Evolutionary conservation across 2,329 filamentous ascomycete species (phyloP), one percentile per base, ranked within the genome.

Genomic region (Stagonosporopsis cucurbitacearum): DNA sequence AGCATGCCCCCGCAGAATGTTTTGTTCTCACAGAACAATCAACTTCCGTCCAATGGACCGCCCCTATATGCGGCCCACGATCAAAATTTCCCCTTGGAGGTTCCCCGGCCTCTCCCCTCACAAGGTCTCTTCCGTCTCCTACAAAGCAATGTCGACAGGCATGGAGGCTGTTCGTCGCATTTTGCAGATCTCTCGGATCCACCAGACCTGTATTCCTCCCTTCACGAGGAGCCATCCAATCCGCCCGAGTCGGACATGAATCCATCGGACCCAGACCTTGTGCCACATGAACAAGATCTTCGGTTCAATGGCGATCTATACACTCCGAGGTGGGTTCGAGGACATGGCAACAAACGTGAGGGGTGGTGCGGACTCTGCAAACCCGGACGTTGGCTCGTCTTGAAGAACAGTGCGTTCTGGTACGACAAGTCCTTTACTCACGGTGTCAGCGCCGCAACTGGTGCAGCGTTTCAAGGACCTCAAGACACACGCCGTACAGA

Each of bases 381-480:
- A 73, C 89, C 90, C 2, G 90, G 90, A 2, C 83, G 90, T 45
- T 96, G 92, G 92, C 84, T 94, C 50, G 90, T 93, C 15, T 80
- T 96, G 56, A 96, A 95, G 80, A 95, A 96, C 77, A 93, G 89
- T 51, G 91, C 91, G 6, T 96, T 91, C 74, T 96, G 92, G 91
- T 96, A 96, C 75, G 91, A 96, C 79, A 94, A 95, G 80, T 91
- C 88, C 54, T 96, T 95, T 74, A 91, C 89, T 2, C 92, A 96
- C 70, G 91, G 91, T 45, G 91, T 96, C 73, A 92, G 89, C 70
- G 91, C 90, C 25, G 88, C 89, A 4, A 94, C 91, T 0, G 91
- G 91, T 22, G 87, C 84, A 60, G 86, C 88, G 3, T 94, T 95
- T 77, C 87, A 91, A 71, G 87, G 89, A 64, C 91, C 91, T 2